phyloP scores from a whole-genome alignment of 2,329 filamentous ascomycete species.

The Pseudogymnoascus sp. region DNA sequence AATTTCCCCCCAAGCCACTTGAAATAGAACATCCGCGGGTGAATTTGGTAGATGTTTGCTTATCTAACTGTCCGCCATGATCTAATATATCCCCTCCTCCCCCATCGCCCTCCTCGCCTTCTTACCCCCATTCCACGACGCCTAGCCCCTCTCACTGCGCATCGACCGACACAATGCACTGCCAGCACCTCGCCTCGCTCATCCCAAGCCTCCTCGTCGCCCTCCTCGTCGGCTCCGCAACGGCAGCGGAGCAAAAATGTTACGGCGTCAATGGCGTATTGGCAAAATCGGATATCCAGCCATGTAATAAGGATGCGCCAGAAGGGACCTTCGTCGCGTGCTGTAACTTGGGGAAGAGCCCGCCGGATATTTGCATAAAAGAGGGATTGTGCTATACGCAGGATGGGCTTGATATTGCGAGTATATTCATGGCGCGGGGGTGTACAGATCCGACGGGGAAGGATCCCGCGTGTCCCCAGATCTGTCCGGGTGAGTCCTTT shows the following conservation, averaged over 20 bases:
- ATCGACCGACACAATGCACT: not conserved
- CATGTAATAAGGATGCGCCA: not conserved
- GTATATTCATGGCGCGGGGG: not conserved
- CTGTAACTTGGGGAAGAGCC: not conserved
- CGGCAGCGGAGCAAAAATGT: not conserved
- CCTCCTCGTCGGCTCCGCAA: not conserved
- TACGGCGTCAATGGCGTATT: not conserved
- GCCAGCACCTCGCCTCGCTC: not conserved
- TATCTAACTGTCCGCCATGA: not conserved
- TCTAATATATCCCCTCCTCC: constrained; percentile 19
- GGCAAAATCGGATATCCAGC: not conserved
- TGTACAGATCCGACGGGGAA: not conserved
- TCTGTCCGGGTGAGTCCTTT: not conserved
- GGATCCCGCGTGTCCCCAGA: not conserved
- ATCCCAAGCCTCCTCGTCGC: not conserved
- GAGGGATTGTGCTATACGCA: not conserved
- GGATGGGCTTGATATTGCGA: not conserved
- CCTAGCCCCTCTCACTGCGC: not conserved
- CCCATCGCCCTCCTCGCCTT: not conserved
- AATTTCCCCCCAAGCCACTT: not conserved
- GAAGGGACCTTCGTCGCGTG: not conserved
- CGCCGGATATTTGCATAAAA: not conserved
- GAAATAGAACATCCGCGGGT: too few relatives aligned
- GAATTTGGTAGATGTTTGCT: too few relatives aligned
- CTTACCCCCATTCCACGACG: not conserved